These are phyloP conservation scores for Lunularia cruciata DNA, from an alignment of 225 moss, liverwort and hornwort species.

Conservation along the genomic window DNA sequence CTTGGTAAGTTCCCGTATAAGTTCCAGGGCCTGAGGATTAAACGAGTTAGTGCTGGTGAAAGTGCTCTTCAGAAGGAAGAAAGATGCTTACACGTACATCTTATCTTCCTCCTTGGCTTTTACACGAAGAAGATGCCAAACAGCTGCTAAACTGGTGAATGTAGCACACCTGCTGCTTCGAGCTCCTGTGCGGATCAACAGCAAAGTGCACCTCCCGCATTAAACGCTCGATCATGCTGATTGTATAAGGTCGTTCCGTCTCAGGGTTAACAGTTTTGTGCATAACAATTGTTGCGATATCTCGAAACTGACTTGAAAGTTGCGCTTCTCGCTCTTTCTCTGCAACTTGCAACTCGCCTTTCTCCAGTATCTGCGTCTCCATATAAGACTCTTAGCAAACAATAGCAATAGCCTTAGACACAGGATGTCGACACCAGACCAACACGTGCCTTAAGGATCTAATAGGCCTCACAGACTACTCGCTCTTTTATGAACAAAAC, in stretches of 20 bases:
- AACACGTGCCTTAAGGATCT: too few relatives aligned
- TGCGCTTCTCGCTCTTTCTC: constrained; percentile 94
- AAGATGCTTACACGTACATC: too few relatives aligned
- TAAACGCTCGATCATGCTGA: constrained; percentile 97
- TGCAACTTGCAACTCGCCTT: constrained; percentile 94
- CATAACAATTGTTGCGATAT: constrained; percentile 98
- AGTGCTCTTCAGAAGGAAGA: background rate
- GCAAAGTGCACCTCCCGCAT: constrained; percentile 98
- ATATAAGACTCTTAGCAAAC: too few relatives aligned
- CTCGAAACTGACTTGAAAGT: constrained; percentile 91
- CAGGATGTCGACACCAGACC: too few relatives aligned
- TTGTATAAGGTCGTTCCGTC: constrained; percentile 94
- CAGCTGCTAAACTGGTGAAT: too few relatives aligned
- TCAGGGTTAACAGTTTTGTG: constrained; percentile 98
- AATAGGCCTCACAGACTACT: too few relatives aligned
- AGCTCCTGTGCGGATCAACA: constrained; percentile 86
- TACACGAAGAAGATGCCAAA: too few relatives aligned
- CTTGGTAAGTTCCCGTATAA: constrained; percentile 79
- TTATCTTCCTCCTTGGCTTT: too few relatives aligned
- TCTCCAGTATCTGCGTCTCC: constrained; percentile 80
- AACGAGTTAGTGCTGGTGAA: too few relatives aligned
- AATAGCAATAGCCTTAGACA: too few relatives aligned
- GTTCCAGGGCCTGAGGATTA: constrained; percentile 95
- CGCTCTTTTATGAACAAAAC: too few relatives aligned
- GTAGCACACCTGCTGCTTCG: constrained; percentile 84